Evolutionary conservation across 177 flowering plant species (phyloP).

Genomic region (Tripterygium wilfordii): DNA sequence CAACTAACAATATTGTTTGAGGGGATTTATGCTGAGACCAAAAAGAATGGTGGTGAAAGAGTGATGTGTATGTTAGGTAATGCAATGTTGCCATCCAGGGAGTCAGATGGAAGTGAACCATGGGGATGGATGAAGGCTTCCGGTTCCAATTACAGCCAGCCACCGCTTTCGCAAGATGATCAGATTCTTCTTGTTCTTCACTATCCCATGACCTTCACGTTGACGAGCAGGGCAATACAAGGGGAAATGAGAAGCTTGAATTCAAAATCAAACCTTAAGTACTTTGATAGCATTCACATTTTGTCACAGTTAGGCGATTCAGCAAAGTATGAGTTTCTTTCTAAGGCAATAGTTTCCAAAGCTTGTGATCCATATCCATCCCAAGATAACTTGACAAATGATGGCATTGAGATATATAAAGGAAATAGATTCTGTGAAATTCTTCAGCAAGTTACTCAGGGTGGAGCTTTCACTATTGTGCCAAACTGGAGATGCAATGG

Average conservation of each 20-base stretch:
- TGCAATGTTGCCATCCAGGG: constrained; percentile 66
- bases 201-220: constrained; percentile 48
- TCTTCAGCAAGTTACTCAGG: constrained; percentile 33
- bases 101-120: constrained; percentile 44
- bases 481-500: constrained; percentile 84
- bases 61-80: constrained; percentile 71
- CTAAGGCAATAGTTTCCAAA: constrained; percentile 45
- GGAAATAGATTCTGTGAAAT: constrained; percentile 50
- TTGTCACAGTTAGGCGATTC: constrained; percentile 42
- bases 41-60: constrained; percentile 55
- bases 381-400: constrained; percentile 29
- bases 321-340: constrained; percentile 46
- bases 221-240: constrained; percentile 39
- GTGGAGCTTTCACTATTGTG: constrained; percentile 39
- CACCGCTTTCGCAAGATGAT: constrained; percentile 69
- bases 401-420: constrained; percentile 41
- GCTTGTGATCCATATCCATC: constrained; percentile 75
- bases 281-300: constrained; percentile 60
- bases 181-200: constrained; percentile 62
- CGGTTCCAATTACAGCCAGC: constrained; percentile 23
- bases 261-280: constrained; percentile 42
- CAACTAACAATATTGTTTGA: constrained; percentile 48
- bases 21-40: constrained; percentile 67
- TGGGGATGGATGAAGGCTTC: constrained; percentile 54
- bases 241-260: constrained; percentile 80